Base-by-base conservation (phyloP, 768 basidiomycete genomes). In the Termitomyces sp. region DNA sequence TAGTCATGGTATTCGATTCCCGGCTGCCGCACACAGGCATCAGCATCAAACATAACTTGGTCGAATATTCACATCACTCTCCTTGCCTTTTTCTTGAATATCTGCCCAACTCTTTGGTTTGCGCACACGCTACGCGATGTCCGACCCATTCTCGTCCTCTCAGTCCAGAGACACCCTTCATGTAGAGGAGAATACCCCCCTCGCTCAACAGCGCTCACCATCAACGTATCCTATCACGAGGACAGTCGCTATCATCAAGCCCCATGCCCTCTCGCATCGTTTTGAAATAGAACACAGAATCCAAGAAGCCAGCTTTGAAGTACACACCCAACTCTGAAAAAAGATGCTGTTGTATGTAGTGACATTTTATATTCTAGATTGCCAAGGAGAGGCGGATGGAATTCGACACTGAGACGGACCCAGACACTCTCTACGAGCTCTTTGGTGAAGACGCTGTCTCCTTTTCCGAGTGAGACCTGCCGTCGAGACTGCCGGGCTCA, bases 331-430 rank as follows among this genome's bases (percentile, higher is more conserved):
- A n/a, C n/a, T 56, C 44, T 54, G 60, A n/a, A n/a, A 57, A 58
- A 44, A 43, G 36, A 33, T 59, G 50, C 54, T 54, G 63, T 69
- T 54, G 61, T 49, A 45, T 54, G 61, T 49, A 45, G 49, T 49
- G 54, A 41, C 8, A 20, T 10, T 20, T 41, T 26, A 22, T 59
- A 59, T 44, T 60, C 32, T 68, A 88, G 88, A 90, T 93, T 65
- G 83, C 90, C 58, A 93, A 93, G 71, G 92, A 92, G 70, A 75
- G 92, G 20, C 90, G 91, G 70, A 90, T 94, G 87, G 89, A 90
- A 62, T 92, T 94, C 64, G 90, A 92, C 66, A 80, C 83, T 16
- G 91, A 92, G 65, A 82, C 86, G 13, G 90, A 93, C 63, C 88
- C 88, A 26, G 91, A 91, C 33, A 82, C 85, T 1, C 76, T 92